A percentile compares a stretch with the other conserved stretches of the same genome.
Evolutionary conservation across 805 yeast species (phyloP).

Genomic region (Wickerhamiella azyma): DNA sequence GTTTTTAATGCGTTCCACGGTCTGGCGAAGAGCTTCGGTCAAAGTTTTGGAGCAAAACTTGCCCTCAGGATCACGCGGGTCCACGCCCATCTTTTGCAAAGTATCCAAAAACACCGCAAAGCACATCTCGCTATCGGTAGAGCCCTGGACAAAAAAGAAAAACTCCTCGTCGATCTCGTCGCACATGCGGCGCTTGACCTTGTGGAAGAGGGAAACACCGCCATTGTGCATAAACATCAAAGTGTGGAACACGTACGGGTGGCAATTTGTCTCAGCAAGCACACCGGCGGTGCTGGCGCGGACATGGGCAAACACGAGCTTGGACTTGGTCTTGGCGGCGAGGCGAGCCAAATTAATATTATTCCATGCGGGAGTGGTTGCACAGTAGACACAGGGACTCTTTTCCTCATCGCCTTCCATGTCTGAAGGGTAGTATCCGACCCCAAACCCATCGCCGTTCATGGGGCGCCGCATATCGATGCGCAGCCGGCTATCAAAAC

Average conservation of each 20-base stretch:
- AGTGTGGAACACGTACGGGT: conserved; percentile 79
- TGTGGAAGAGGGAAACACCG: conserved; percentile 49
- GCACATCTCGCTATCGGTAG: conserved; percentile 92
- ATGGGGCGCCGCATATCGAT: conserved; percentile 83
- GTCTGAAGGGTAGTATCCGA: conserved; percentile 71
- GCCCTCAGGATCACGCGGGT: conserved; percentile 45
- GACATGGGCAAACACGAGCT: conserved; percentile 85
- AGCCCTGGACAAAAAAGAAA: conserved; percentile 73
- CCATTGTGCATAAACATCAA: conserved; percentile 98
- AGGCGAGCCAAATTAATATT: conserved; percentile 76
- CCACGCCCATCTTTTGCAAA: conserved; percentile 57
- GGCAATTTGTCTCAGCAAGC: conserved; percentile 88
- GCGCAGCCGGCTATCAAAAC: conserved; percentile 79
- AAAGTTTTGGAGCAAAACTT: conserved; percentile 37
- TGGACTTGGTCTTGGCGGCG: conserved; percentile 76
- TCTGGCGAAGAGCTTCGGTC: conserved; percentile 53
- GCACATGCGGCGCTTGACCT: conserved; percentile 60
- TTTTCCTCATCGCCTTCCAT: conserved; percentile 37
- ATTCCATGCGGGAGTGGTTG: conserved; percentile 93
- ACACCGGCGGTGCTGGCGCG: conserved; percentile 94
- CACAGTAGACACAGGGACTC: conserved; percentile 85
- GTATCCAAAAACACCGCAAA: conserved; percentile 80
- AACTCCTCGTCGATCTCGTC: conserved; percentile 67
- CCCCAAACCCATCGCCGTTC: conserved; percentile 97
- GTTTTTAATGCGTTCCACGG: conserved; percentile 59